Evolutionary conservation across 331 rosid species (phyloP).

Genomic region (Stylosanthes scabra): DNA sequence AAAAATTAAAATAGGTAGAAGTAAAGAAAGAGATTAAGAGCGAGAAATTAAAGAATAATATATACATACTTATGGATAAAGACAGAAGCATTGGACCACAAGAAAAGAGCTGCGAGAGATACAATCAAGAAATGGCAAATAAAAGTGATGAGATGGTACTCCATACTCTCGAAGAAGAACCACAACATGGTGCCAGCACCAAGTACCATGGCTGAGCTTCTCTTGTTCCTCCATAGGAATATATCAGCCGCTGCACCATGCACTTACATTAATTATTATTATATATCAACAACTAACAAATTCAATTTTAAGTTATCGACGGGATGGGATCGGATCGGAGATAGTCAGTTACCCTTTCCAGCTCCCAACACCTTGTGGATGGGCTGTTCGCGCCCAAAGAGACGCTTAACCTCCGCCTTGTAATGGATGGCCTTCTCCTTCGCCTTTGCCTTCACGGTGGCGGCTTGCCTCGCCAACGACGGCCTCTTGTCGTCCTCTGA

Average conservation of each 20-base stretch:
- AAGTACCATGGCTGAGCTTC: conserved; percentile 61
- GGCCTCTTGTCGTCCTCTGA: conserved; percentile 55
- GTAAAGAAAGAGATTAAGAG: neutral
- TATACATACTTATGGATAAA: conserved; percentile 74
- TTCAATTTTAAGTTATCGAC: too few species aligned
- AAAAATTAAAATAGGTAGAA: neutral
- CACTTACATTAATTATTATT: too few species aligned
- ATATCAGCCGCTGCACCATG: conserved; percentile 95
- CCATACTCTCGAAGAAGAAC: conserved; percentile 75
- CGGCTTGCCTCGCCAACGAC: neutral
- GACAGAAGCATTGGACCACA: conserved; percentile 76
- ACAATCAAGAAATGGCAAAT: conserved; percentile 72
- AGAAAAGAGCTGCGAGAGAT: conserved; percentile 55
- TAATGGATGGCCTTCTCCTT: neutral
- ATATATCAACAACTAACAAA: too few species aligned
- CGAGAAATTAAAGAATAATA: too few species aligned
- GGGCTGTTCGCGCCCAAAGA: conserved; percentile 89
- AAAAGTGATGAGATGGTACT: conserved; percentile 77
- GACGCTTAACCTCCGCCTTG: conserved; percentile 60
- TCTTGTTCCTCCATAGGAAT: conserved; percentile 89
- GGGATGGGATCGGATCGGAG: too few species aligned
- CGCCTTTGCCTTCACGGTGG: neutral
- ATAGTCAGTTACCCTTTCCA: conserved; percentile 68
- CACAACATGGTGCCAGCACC: conserved; percentile 78
- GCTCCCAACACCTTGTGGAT: conserved; percentile 86